A percentile compares a stretch with the other conserved stretches of the same genome.
Evolutionary conservation across 345 rosid genomes (phyloP).

Genomic region (Moringa oleifera): DNA sequence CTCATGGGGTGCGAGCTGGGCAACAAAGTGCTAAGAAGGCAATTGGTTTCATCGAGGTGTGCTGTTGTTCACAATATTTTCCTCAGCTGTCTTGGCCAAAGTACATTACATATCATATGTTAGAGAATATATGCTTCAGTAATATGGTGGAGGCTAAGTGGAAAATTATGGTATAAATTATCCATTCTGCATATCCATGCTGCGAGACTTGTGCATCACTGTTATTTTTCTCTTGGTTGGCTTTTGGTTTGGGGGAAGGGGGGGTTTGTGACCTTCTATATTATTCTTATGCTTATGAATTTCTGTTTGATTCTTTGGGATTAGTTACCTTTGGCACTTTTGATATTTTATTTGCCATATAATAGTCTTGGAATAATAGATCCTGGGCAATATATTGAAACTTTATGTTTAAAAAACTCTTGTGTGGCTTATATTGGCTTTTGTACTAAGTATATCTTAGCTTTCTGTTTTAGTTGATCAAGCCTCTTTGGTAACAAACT

Average conservation of each 20-base stretch:
- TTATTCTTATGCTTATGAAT: not conserved
- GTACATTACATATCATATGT: not conserved
- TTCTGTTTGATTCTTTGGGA: not conserved
- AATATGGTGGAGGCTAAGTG: not conserved
- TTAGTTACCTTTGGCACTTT: not conserved
- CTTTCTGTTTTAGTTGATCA: conserved; percentile 3
- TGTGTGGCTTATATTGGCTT: not conserved
- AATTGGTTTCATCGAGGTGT: conserved; percentile 73
- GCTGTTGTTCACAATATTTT: not conserved
- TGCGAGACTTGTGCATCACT: not conserved
- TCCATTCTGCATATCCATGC: too few relatives aligned
- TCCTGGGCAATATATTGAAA: not conserved
- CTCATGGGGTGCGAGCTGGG: conserved; percentile 73
- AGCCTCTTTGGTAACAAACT: conserved; percentile 10
- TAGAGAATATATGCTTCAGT: not conserved
- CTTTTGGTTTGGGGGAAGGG: too few relatives aligned
- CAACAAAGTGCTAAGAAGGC: conserved; percentile 70
- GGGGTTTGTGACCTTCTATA: not conserved
- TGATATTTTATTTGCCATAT: not conserved
- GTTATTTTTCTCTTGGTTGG: too few relatives aligned
- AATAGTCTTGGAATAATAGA: not conserved
- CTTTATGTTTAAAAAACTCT: too few relatives aligned
- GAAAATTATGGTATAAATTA: too few relatives aligned
- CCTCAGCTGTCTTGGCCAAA: not conserved
- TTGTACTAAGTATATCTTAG: not conserved